These are phyloP conservation scores for Neocatenulostroma microsporum DNA, from an alignment of 2,329 filamentous ascomycete species.

Conservation along the genomic window DNA sequence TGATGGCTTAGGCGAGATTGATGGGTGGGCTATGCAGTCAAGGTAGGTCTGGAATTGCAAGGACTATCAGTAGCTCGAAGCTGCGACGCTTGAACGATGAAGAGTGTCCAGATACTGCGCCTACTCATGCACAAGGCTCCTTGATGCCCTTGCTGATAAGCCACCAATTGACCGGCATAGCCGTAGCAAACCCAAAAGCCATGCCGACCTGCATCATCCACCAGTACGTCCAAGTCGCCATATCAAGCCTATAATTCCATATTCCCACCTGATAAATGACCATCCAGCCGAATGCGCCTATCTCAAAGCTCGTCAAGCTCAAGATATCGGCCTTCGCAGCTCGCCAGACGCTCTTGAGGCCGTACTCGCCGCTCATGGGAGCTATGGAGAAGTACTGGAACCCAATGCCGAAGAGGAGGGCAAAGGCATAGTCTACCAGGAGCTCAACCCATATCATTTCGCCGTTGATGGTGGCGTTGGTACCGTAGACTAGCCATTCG, in stretches of 20 bases:
- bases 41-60: too few relatives aligned
- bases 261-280: conserved; percentile 22
- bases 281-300: conserved; percentile 14
- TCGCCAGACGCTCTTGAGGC: conserved; percentile 18
- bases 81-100: too few relatives aligned
- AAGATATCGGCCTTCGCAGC: conserved; percentile 26
- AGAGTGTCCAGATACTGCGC: too few relatives aligned
- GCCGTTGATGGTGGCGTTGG: conserved; percentile 17
- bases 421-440: conserved; percentile 23
- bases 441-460: conserved; percentile 15
- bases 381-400: conserved; percentile 30
- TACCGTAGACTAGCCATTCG: conserved; percentile 29
- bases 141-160: conserved; percentile 7
- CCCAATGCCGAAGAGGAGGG: conserved; percentile 24
- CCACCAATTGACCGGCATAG: conserved; percentile 26
- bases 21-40: too few relatives aligned
- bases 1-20: too few relatives aligned
- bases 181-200: conserved; percentile 24
- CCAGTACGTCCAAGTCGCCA: conserved; percentile 26
- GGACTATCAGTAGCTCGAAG: too few relatives aligned
- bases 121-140: conserved; percentile 10
- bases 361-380: conserved; percentile 26
- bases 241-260: conserved; percentile 20
- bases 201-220: conserved; percentile 30
- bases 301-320: conserved; percentile 24